These are phyloP conservation scores for Eleusine indica DNA, from an alignment of 176 grass and related monocot species.

Conservation along the genomic window DNA sequence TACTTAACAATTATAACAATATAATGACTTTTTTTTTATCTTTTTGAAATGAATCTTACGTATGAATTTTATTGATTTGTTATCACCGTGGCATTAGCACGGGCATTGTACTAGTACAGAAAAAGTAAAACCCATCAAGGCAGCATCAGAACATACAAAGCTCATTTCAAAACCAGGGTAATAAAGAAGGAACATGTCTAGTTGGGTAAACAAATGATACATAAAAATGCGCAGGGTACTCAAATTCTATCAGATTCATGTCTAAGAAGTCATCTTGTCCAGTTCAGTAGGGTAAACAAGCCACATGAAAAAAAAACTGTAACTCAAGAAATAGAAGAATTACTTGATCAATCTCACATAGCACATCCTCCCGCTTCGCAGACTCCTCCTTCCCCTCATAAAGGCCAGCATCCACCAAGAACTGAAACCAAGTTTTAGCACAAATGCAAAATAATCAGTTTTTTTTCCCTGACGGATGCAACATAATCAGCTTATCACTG, in stretches of 20 bases:
- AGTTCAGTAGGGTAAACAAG: neutral
- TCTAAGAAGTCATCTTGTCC: constrained; percentile 6
- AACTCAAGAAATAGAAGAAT: neutral
- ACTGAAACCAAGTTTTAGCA: constrained; percentile 38
- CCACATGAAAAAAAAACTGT: neutral
- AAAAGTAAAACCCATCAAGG: neutral
- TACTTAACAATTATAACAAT: too few species aligned
- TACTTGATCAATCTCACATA: constrained; percentile 76
- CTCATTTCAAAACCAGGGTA: neutral
- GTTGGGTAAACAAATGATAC: neutral
- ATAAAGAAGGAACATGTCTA: neutral
- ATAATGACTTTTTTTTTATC: too few species aligned
- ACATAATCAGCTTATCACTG: neutral
- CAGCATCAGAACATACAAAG: neutral
- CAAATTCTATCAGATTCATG: neutral
- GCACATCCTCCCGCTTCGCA: constrained; percentile 70
- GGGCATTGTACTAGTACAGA: neutral
- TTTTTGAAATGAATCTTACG: too few species aligned
- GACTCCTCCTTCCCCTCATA: constrained; percentile 77
- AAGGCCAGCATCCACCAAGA: constrained; percentile 72
- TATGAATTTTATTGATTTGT: too few species aligned
- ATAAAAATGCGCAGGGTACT: neutral
- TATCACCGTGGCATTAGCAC: too few species aligned
- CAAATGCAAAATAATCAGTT: neutral
- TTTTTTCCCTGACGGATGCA: neutral